A percentile compares a stretch with the other conserved stretches of the same genome.
These are phyloP conservation scores for Trifolium pratense DNA, from an alignment of 306 rosid species.

Conservation along the genomic window DNA sequence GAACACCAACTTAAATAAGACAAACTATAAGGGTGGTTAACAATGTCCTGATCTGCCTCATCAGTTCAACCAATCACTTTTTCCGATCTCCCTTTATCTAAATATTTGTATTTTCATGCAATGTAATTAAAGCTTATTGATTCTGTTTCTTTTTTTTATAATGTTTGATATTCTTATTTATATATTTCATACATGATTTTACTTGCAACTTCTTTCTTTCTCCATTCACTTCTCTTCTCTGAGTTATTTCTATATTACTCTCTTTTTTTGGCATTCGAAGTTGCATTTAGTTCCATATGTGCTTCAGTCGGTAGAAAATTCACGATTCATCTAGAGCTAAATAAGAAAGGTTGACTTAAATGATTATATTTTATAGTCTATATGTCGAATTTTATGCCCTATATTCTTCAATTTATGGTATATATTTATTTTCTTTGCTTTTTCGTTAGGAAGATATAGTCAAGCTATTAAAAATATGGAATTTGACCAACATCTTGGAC, in stretches of 20 bases:
- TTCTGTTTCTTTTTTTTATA: conserved; percentile 4
- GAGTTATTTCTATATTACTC: neutral
- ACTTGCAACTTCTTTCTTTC: conserved; percentile 20
- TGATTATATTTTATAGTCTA: neutral
- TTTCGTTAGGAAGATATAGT: conserved; percentile 54
- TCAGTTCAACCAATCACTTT: neutral
- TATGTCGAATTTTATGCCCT: conserved; percentile 5
- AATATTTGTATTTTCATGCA: conserved; percentile 12
- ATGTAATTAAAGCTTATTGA: conserved; percentile 1
- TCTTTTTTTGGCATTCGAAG: too few relatives aligned
- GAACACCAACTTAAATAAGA: neutral
- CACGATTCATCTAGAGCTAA: neutral
- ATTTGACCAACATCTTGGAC: conserved; percentile 89
- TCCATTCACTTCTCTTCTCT: neutral
- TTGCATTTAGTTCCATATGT: conserved; percentile 2
- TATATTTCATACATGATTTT: neutral
- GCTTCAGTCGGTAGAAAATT: conserved; percentile 7
- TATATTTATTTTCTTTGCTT: conserved; percentile 25
- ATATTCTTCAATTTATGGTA: conserved; percentile 7
- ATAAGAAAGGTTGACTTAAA: conserved; percentile 6
- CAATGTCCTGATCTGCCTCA: conserved; percentile 27
- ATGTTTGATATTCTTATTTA: conserved; percentile 2
- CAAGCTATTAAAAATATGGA: conserved; percentile 75
- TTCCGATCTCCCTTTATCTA: conserved; percentile 3
- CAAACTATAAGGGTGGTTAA: conserved; percentile 27